Base-by-base conservation (phyloP, 345 rosid species). In the Camelina sativa region DNA sequence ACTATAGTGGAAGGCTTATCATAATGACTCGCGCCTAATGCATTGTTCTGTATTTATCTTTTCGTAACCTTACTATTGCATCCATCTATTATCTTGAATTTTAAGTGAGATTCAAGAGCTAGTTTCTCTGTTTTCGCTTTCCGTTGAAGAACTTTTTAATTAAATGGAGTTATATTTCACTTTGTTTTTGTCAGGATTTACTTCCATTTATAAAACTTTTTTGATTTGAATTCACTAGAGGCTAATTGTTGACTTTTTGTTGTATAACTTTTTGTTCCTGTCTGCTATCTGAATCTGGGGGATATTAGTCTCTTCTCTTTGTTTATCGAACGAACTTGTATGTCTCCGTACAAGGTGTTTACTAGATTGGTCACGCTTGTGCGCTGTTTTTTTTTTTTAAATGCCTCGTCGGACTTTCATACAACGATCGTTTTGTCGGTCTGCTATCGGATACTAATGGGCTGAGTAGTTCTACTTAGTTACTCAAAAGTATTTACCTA, bases 1-100 rank as follows among this genome's bases (percentile, higher is more conserved):
- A 40, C 52, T 67, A 57, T 35, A 60, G 51, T 60, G 74, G 67
- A 68, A 52, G 69, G 63, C 69, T 65, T 32, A 11, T 65, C 16
- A 30, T 65, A 46, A 64, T 46, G 8, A 6, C 41, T 65, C 38
- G 16, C 23, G 3, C n/a, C 55, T 10, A 32, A 28, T 28, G 11
- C 73, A 41, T 67, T 43, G 48, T 68, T 61, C 32, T 68, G 12
- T 34, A 40, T 16, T 55, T 59, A 11, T 34, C n/a, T 47, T 67
- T 43, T 40, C 16, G 9, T 35, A 17, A 52, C 63, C 23, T 61
- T 35, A 68, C 50, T 53, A 53, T 43, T 43, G 44, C 40, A 43
- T 43, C 57, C 30, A 67, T 46, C 37, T 38, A 28, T 59, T 54
- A 59, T 28, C 34, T 61, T 75, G 11, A 20, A 11, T 16, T 16